Evolutionary conservation across 371 early-diverging fungal genomes (phyloP).

Genomic region (Conidiobolus incongruus): DNA sequence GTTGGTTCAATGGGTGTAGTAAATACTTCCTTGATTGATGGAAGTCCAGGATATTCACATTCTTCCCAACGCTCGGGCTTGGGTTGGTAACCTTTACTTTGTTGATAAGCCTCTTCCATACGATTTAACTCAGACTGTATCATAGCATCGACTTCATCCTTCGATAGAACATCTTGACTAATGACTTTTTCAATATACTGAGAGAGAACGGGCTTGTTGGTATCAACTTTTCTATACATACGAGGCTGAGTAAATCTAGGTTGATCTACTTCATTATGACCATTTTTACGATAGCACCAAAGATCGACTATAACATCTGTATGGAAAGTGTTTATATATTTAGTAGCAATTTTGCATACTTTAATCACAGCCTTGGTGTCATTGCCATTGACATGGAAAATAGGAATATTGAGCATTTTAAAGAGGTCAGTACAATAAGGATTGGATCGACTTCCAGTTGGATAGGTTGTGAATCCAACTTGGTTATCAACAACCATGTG

Average conservation of each 20-base stretch:
- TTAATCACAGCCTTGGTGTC: constrained; percentile 77
- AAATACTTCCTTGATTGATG: not conserved
- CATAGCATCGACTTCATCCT: constrained; percentile 21
- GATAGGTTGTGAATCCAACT: constrained; percentile 88
- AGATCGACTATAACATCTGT: constrained; percentile 84
- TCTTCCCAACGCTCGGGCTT: constrained; percentile 9
- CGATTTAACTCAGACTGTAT: constrained; percentile 22
- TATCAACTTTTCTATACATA: constrained; percentile 84
- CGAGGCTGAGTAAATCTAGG: constrained; percentile 90
- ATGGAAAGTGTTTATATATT: constrained; percentile 75
- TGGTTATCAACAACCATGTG: constrained; percentile 96
- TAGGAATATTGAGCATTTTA: constrained; percentile 85
- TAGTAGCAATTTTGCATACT: constrained; percentile 65
- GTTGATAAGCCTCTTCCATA: constrained; percentile 32
- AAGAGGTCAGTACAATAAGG: constrained; percentile 81
- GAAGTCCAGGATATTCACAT: not conserved
- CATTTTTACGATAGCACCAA: constrained; percentile 84
- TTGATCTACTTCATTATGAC: constrained; percentile 95
- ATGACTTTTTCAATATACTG: constrained; percentile 46
- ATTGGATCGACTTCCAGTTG: constrained; percentile 75
- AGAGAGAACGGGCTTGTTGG: constrained; percentile 55
- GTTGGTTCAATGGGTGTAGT: not conserved
- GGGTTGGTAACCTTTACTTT: constrained; percentile 24
- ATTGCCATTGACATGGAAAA: constrained; percentile 93
- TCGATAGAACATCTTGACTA: constrained; percentile 10